A percentile compares a stretch with the other conserved stretches of the same genome.
Evolutionary conservation across 2,329 filamentous ascomycete genomes (phyloP).

Genomic region (Dactylellina parvicollis): DNA sequence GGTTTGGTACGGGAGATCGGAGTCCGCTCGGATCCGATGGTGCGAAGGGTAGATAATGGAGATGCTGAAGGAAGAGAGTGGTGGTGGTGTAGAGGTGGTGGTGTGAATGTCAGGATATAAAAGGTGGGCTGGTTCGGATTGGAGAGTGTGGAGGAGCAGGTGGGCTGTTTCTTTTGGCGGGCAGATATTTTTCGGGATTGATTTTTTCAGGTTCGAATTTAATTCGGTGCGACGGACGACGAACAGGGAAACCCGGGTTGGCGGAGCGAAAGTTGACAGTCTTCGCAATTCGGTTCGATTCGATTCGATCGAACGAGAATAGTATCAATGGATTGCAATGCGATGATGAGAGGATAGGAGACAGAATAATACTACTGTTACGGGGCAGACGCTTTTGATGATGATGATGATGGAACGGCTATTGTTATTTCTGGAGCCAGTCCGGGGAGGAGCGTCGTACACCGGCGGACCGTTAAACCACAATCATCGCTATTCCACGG

Average conservation of each 20-base stretch:
- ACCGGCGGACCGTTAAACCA: background rate
- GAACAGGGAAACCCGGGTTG: slow-evolving; percentile 20
- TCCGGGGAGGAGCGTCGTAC: background rate
- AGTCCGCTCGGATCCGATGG: slow-evolving; percentile 37
- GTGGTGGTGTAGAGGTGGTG: background rate
- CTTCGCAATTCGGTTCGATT: background rate
- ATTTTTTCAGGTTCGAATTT: slow-evolving; percentile 1
- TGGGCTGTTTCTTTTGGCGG: background rate
- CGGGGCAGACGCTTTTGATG: too few species aligned
- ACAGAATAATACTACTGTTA: background rate
- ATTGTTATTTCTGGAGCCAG: too few species aligned
- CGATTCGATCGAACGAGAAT: background rate
- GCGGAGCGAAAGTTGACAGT: slow-evolving; percentile 16
- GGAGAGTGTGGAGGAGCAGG: too few species aligned
- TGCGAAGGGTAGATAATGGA: background rate
- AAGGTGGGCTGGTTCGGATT: slow-evolving; percentile 26
- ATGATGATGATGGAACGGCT: too few species aligned
- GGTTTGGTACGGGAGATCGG: slow-evolving; percentile 1
- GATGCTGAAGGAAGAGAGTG: slow-evolving; percentile 12
- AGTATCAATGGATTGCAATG: background rate
- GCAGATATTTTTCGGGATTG: slow-evolving; percentile 1
- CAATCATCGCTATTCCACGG: background rate
- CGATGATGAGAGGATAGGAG: background rate
- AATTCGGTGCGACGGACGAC: background rate
- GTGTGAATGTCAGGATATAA: slow-evolving; percentile 48